A percentile compares a stretch with the other conserved stretches of the same genome.
phyloP scores from a whole-genome alignment of 306 rosid species.

The Vigna unguiculata region DNA sequence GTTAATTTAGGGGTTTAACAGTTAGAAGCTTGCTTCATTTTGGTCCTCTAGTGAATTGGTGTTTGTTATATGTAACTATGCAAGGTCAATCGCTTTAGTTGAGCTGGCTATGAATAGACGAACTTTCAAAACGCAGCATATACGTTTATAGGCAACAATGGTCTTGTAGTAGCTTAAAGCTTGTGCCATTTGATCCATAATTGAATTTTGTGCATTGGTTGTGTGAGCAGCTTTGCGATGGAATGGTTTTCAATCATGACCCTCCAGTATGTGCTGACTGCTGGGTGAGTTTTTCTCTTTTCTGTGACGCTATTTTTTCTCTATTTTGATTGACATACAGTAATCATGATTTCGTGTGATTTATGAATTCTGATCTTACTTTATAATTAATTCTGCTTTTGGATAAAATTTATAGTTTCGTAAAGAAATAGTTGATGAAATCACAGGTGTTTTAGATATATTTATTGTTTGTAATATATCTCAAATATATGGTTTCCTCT shows the following conservation, averaged over 20 bases:
- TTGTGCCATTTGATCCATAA: conserved; percentile 37
- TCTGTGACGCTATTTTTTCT: conserved; percentile 37
- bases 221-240: conserved; percentile 84
- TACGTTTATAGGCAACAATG: conserved; percentile 20
- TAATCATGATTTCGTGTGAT: conserved; percentile 25
- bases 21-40: conserved; percentile 26
- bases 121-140: conserved; percentile 4
- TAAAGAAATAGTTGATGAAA: conserved; percentile 34
- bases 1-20: not conserved
- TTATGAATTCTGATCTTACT: conserved; percentile 12
- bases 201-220: conserved; percentile 49
- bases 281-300: conserved; percentile 66
- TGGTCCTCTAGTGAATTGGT: conserved; percentile 17
- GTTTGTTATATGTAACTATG: conserved; percentile 37
- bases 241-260: conserved; percentile 92
- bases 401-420: conserved; percentile 23
- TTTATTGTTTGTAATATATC: conserved; percentile 10
- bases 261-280: conserved; percentile 87
- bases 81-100: conserved; percentile 39
- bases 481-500: conserved; percentile 26
- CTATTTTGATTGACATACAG: not conserved
- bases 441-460: conserved; percentile 17
- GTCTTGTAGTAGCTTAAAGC: conserved; percentile 17
- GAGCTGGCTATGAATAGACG: conserved; percentile 8
- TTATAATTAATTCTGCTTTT: conserved; percentile 16